Base-by-base conservation (phyloP, 1,139 yeast species). In the Geotrichum reessii region DNA sequence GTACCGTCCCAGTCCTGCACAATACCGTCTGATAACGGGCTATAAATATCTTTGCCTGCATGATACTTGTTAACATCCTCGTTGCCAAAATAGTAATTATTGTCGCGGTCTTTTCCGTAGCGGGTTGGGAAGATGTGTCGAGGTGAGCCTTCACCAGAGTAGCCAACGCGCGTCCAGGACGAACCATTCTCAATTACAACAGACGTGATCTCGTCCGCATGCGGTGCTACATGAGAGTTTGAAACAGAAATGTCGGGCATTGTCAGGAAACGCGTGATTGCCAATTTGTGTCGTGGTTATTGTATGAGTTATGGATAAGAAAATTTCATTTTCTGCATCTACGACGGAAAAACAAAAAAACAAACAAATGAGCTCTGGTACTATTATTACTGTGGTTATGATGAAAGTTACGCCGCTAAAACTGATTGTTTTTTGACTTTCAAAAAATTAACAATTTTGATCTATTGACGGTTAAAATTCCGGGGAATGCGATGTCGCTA, bases 161-260 rank as follows among this genome's bases (percentile, higher is more conserved):
- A 90, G 1, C 99, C 99, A 31, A 88, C 84, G 60, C 95, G 83
- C 9, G 97, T 91, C 62, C 82, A 76, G 62, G 81, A 82, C 11
- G 97, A 86, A 33, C 99, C 98, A 1, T 95, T 91, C 70, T 93
- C 99, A 48, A 93, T 78, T 48, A 95, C 96, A n/a, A 93, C 79
- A 49, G 98, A 96, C 61, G 93, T 85, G 63, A 93, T 71, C 58
- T 74, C 77, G 58, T 69, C 74, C 14, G 69, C 66, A 47, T 62
- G 64, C 37, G 62, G 61, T n/a, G 56, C 56, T 12, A 56, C 53
- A 22, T 56, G 51, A 11, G 54, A 47, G 21, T 24, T 25, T 11
- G 58, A 47, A 21, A 28, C 52, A 12, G 58, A 31, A 21, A 56
- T n/a, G 47, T 56, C 58, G 24, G 58, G 58, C 58, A 56, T 56